Base-by-base conservation (phyloP, 306 rosid genomes). In the Neltuma alba region DNA sequence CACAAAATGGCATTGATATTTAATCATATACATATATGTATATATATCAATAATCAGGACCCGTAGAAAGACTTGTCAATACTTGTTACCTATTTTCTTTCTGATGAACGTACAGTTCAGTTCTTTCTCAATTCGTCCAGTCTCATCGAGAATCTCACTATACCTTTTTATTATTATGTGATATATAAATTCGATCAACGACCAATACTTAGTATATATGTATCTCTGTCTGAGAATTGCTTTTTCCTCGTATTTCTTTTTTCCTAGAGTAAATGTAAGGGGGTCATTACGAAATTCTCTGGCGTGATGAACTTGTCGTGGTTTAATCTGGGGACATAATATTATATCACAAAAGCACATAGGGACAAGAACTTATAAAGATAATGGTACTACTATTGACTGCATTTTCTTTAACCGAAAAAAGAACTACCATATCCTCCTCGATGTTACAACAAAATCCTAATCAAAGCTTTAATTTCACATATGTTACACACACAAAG, bases 391-490 rank as follows among this genome's bases (percentile, higher is more conserved):
- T 38, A 50, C 73, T 75, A 23, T 11, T 36, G 50, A 38, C 36
- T 52, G 73, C 62, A 61, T 47, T 82, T 55, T 63, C 63, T 70
- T 82, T 37, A 71, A 77, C 65, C 69, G 44, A 57, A 72, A 77
- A 71, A 76, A 77, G 81, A 67, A 55, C 83, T 41, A 76, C 83
- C 78, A 80, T 83, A 87, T 90, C 92, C 76, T 87, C 83, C 94
- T 90, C 83, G 89, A 79, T 73, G 75, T 69, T 82, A 81, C 90
- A 86, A 74, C 89, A 87, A 87, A 85, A 85, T 89, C 90, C 83
- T 83, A 66, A 38, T 66, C 21, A 79, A 76, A 78, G 81, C 88
- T 58, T 80, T 6, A 9, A 38, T 38, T 4, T 64, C 87, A 44
- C 64, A 74, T 76, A 57, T 27, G 20, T 77, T 45, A 65, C 40